Base-by-base conservation (phyloP, 2,329 filamentous ascomycete species). In the Talaromyces sp. region DNA sequence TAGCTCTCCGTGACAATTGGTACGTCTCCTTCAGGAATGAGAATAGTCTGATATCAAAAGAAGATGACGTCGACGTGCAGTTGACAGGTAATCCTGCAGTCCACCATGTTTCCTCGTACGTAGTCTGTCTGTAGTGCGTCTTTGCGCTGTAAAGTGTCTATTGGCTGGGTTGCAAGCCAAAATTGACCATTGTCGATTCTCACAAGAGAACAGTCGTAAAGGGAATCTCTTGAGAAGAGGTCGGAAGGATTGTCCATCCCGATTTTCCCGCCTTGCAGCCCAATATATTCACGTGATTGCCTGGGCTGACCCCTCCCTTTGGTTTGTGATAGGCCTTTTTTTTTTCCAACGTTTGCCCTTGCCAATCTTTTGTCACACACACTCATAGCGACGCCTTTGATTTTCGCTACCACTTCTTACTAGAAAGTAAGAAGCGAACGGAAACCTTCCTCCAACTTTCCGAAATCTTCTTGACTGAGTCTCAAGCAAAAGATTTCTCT, bases 281-380 rank as follows among this genome's bases (percentile, higher is more conserved):
- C 61, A 63, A 63, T 39, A 33, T 16, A 48, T 57, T 57, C 61
- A 63, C 61, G 61, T 63, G 61, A 63, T 57, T 47, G 48, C 39
- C 31, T n/a, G 14, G 56, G 35, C 56, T 58, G 39, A 57, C 61
- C 60, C 61, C 61, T 63, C 61, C 27, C 61, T 63, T 57, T 54
- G 60, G 24, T 24, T 45, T 63, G 50, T 63, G 61, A 63, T 63
- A 57, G 61, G 60, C 37, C 60, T 50, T 39, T 24, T 19, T 41
- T 33, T 45, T 63, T 47, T 16, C 6, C 45, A 39, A 39, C 41
- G 45, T 50, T 37, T 50, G 31, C 58, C 48, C 60, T 33, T 62
- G 37, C 50, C 35, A 43, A 6, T 33, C 56, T 62, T 62, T 56
- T 10, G 48, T 57, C 19, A 24, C 48, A 16, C 61, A 24, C 48